These are phyloP conservation scores for Colletotrichum viniferum DNA, from an alignment of 2,329 filamentous ascomycete species.

Conservation along the genomic window DNA sequence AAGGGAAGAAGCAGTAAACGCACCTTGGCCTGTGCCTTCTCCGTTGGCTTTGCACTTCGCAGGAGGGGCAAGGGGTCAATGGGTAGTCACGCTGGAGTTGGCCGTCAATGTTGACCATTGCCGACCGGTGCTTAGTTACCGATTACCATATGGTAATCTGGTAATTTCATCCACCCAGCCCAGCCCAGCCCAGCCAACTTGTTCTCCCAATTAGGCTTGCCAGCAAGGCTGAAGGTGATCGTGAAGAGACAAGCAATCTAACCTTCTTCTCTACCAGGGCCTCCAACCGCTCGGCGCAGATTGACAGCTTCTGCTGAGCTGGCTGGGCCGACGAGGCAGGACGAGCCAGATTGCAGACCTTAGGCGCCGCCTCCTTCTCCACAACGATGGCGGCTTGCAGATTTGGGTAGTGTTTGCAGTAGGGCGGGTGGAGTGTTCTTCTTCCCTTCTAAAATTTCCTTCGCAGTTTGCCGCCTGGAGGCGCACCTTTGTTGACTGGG, in stretches of 20 bases:
- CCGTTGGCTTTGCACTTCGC: too few species aligned
- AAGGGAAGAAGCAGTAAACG: too few species aligned
- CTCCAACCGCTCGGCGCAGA: constrained; percentile 80
- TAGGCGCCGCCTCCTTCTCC: constrained; percentile 39
- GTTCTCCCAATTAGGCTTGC: fast-evolving
- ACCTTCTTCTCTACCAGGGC: constrained; percentile 93
- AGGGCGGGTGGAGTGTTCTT: constrained; percentile 28
- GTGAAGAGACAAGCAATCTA: constrained; percentile 40
- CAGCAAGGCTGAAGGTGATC: too few species aligned
- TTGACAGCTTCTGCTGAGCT: constrained; percentile 41
- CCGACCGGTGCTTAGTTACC: neutral
- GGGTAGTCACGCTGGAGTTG: too few species aligned
- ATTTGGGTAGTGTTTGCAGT: constrained; percentile 37
- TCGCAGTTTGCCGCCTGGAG: too few species aligned
- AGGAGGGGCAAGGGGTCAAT: too few species aligned
- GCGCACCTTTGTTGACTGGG: too few species aligned
- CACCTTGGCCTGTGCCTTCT: too few species aligned
- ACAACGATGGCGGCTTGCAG: constrained; percentile 47
- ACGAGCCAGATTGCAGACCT: constrained; percentile 36
- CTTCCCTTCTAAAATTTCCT: too few species aligned
- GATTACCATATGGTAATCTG: neutral
- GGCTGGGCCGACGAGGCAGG: constrained; percentile 33
- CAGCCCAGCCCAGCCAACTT: neutral
- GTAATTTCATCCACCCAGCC: neutral
- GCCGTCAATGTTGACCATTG: neutral